A percentile compares a stretch with the other conserved stretches of the same genome.
phyloP scores from a whole-genome alignment of 1,284 basidiomycete genomes.

The Gymnopus androsaceus region DNA sequence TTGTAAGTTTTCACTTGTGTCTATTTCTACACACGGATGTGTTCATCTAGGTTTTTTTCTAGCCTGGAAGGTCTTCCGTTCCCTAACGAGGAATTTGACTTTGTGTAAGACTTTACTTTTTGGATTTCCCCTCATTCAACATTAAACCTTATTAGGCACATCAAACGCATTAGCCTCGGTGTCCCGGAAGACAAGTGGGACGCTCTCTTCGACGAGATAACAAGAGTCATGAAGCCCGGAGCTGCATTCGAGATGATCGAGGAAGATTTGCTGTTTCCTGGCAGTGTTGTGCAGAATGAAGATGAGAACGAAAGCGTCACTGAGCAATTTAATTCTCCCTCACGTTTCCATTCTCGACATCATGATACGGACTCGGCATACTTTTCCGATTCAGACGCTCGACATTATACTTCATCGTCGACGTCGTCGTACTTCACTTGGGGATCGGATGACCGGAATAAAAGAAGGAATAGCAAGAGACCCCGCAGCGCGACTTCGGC shows the following conservation, averaged over 20 bases:
- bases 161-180: conserved; percentile 67
- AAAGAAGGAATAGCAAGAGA: not conserved
- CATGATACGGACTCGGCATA: conserved; percentile 3
- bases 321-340: not conserved
- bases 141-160: conserved; percentile 42
- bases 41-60: conserved; percentile 13
- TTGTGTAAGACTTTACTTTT: conserved; percentile 49
- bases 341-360: not conserved
- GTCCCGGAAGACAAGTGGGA: conserved; percentile 79
- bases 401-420: not conserved
- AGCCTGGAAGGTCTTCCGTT: conserved; percentile 71
- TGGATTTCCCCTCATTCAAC: not conserved
- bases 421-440: not conserved
- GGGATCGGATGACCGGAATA: not conserved
- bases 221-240: conserved; percentile 68
- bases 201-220: conserved; percentile 61
- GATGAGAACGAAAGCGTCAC: conserved; percentile 15
- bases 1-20: conserved; percentile 48
- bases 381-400: conserved; percentile 1
- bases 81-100: conserved; percentile 70
- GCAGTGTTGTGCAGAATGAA: conserved; percentile 38
- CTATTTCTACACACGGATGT: conserved; percentile 11
- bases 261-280: conserved; percentile 71
- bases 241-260: conserved; percentile 71
- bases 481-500: not conserved